Evolutionary conservation across 495 filamentous ascomycete species (phyloP).

Genomic region (Daldinia grandis): DNA sequence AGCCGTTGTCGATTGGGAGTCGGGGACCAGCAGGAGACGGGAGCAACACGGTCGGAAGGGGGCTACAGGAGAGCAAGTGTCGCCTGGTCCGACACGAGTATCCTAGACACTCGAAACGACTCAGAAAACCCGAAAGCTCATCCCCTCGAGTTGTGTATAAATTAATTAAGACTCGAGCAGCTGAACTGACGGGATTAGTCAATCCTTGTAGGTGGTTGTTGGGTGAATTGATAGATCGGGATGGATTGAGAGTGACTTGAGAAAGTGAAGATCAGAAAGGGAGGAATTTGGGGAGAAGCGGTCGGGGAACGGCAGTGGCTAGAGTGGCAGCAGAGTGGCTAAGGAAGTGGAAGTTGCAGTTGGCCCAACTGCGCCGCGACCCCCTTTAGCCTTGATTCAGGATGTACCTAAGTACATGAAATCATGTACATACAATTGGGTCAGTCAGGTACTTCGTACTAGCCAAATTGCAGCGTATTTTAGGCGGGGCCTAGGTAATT

Average conservation of each 20-base stretch:
- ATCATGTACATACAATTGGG: not conserved
- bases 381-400: not conserved
- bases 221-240: slow-evolving; percentile 28
- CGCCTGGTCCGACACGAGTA: slow-evolving; percentile 39
- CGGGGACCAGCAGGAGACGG: slow-evolving; percentile 3
- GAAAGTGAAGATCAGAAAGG: slow-evolving; percentile 43
- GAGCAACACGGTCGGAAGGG: slow-evolving; percentile 27
- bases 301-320: slow-evolving; percentile 42
- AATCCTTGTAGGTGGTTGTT: slow-evolving; percentile 38
- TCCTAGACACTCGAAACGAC: slow-evolving; percentile 35
- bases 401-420: not conserved
- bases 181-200: slow-evolving; percentile 31
- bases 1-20: not conserved
- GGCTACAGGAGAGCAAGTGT: slow-evolving; percentile 8
- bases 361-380: slow-evolving; percentile 4
- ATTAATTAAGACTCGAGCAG: slow-evolving; percentile 36
- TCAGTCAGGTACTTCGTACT: slow-evolving; percentile 19
- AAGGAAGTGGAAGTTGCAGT: slow-evolving; percentile 8
- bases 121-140: slow-evolving; percentile 41
- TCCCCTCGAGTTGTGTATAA: slow-evolving; percentile 31
- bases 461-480: slow-evolving; percentile 35
- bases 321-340: slow-evolving; percentile 22
- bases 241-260: slow-evolving; percentile 25
- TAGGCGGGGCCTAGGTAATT: slow-evolving; percentile 36
- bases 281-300: slow-evolving; percentile 42